These are phyloP conservation scores for Leccinum incarnatum DNA, from an alignment of 768 basidiomycete species.

Conservation along the genomic window DNA sequence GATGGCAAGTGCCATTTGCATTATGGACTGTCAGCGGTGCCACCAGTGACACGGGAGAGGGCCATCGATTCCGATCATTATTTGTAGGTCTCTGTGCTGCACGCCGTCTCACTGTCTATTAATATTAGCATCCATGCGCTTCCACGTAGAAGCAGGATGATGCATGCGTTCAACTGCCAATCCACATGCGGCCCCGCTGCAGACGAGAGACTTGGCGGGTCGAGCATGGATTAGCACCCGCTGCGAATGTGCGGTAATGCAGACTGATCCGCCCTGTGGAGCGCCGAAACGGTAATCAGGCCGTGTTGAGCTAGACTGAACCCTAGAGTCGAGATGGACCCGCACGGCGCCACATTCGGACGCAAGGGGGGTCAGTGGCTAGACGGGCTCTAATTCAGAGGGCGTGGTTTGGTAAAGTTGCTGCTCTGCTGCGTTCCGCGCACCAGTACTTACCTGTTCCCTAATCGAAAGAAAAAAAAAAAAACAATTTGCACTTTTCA, in stretches of 20 bases:
- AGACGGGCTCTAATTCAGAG: conserved; percentile 14
- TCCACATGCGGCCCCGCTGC: background rate
- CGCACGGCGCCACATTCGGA: conserved; percentile 1
- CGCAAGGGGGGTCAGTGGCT: background rate
- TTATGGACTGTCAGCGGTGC: conserved; percentile 2
- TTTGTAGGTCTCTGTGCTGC: background rate
- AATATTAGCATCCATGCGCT: conserved; percentile 1
- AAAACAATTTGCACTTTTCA: conserved; percentile 31
- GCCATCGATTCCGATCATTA: background rate
- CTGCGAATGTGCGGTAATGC: background rate
- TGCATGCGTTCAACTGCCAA: background rate
- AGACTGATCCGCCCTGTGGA: conserved; percentile 10
- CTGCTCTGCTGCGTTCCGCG: conserved; percentile 9
- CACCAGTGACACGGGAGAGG: background rate
- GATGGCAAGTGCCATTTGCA: background rate
- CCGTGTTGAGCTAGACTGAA: background rate
- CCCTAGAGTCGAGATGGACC: conserved; percentile 8
- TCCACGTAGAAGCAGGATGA: background rate
- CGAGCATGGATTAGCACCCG: background rate
- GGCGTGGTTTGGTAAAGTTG: conserved; percentile 27
- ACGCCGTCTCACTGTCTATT: conserved; percentile 5
- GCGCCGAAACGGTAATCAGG: background rate
- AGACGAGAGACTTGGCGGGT: background rate
- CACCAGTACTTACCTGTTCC: conserved; percentile 18
- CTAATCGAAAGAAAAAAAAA: conserved; percentile 11